Conservation (phyloP, 495 filamentous ascomycete genomes). For the Hypomontagnella submonticulosa region DNA sequence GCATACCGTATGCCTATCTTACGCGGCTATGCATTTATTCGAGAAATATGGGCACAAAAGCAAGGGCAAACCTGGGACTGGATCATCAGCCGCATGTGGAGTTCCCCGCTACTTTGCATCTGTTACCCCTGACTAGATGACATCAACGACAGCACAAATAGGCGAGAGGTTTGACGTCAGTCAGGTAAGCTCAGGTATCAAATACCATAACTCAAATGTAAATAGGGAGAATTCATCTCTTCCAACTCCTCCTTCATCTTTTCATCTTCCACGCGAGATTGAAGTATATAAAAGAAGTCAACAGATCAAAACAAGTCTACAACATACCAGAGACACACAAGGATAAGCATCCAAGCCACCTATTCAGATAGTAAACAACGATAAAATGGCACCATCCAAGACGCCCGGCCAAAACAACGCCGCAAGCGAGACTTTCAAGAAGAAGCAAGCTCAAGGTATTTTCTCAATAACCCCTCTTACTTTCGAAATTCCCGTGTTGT, state of each 20-base stretch:
- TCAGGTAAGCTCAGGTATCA: background rate
- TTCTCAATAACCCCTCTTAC: background rate
- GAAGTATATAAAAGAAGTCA: no score
- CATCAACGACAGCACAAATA: conserved; percentile 29
- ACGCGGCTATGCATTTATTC: no score
- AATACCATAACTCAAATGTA: background rate
- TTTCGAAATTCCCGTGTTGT: no score
- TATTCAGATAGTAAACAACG: background rate
- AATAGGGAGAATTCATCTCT: no score
- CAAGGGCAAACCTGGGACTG: no score
- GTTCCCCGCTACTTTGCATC: conserved; percentile 13
- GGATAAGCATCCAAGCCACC: background rate
- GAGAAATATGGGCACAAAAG: no score
- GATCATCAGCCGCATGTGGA: conserved; percentile 25
- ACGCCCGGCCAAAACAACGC: conserved; percentile 40
- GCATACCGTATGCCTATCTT: no score
- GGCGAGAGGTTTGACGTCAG: conserved; percentile 31
- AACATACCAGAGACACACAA: background rate
- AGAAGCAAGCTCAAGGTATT: conserved; percentile 40
- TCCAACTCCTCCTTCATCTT: background rate
- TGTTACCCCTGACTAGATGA: conserved; percentile 39
- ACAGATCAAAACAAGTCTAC: background rate
- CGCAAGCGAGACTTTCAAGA: conserved; percentile 41
- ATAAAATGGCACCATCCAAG: conserved; percentile 36
- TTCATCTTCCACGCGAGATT: background rate